Base-by-base conservation (phyloP, 768 basidiomycete genomes). In the Ramaria rubella region DNA sequence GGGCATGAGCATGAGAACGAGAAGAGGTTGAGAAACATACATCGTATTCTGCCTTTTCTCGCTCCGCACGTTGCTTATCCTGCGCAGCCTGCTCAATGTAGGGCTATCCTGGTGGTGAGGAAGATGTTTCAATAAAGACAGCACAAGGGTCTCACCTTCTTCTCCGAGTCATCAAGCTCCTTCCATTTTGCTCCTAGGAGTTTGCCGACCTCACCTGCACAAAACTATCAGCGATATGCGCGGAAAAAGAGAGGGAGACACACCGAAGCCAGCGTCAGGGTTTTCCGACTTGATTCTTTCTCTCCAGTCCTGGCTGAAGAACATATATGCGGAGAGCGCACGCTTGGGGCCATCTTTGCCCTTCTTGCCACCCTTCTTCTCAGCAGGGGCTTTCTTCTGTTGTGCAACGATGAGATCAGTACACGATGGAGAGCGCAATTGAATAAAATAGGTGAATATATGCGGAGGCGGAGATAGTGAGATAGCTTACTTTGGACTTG, bases 181-280 rank as follows among this genome's bases (percentile, higher is more conserved):
- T 96, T 97, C 95, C 95, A 98, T 74, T 93, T 94, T 51, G 87
- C 86, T 40, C 95, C 95, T 58, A 98, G 84, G 45, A 96, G 79
- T 74, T 94, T 96, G 64, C 94, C 95, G 58, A 96, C 81, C 70
- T 95, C 92, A 61, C 91, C 90, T 91, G 67, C 29, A 56, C 50
- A 48, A 34, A 36, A 48, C 24, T 59, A 38, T 46, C 21, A 56
- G 26, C 24, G 29, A 29, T 21, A 55, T 11, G 58, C 48, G 64
- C 49, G 45, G 29, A 53, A 36, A 55, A n/a, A 44, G 6, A 55
- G 17, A 36, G 14, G 26, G 24, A 19, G 48, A 19, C 33, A 69
- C 62, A 89, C 94, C 94, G 67, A 97, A 98, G 55, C 86, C 80
- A 27, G 91, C 93, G 58, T 94, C 91, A 49, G 94, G 94, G 75